Percentiles rank a stretch among this genome's conserved stretches.
These are phyloP conservation scores for Aspergillus tanneri DNA, from an alignment of 2,329 filamentous ascomycete species.

Conservation along the genomic window DNA sequence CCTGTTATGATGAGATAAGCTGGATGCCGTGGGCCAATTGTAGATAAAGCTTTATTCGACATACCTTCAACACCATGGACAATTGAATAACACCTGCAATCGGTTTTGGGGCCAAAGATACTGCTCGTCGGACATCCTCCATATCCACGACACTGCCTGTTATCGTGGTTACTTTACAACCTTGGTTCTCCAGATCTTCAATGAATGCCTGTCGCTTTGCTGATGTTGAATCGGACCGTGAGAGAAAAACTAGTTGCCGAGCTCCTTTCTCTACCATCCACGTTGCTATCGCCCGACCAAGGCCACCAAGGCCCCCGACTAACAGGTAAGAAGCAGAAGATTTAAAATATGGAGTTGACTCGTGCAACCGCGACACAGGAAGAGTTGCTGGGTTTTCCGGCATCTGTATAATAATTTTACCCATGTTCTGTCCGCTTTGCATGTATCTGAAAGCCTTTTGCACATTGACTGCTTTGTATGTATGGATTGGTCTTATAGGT, in stretches of 20 bases:
- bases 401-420: constrained; percentile 42
- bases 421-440: constrained; percentile 47
- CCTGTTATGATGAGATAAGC: constrained; percentile 14
- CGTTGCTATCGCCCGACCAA: constrained; percentile 35
- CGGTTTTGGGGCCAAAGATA: constrained; percentile 11
- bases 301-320: constrained; percentile 42
- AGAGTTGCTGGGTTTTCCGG: constrained; percentile 4
- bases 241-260: constrained; percentile 37
- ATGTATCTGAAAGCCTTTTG: constrained; percentile 45
- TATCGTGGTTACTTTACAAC: constrained; percentile 20
- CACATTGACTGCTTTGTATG: constrained; percentile 27
- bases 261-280: constrained; percentile 41
- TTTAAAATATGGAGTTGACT: constrained; percentile 6
- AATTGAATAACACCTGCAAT: constrained; percentile 25
- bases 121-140: constrained; percentile 18
- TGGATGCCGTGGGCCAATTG: no score
- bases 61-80: constrained; percentile 15
- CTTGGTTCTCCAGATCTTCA: constrained; percentile 24
- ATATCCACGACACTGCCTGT: constrained; percentile 21
- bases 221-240: constrained; percentile 22
- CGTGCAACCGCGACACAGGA: constrained; percentile 1
- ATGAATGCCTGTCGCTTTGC: constrained; percentile 18
- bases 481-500: constrained; percentile 23
- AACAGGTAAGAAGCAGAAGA: constrained; percentile 33
- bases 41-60: background rate